These are phyloP conservation scores for Saturnispora quitensis DNA, from an alignment of 805 yeast species.

Conservation along the genomic window DNA sequence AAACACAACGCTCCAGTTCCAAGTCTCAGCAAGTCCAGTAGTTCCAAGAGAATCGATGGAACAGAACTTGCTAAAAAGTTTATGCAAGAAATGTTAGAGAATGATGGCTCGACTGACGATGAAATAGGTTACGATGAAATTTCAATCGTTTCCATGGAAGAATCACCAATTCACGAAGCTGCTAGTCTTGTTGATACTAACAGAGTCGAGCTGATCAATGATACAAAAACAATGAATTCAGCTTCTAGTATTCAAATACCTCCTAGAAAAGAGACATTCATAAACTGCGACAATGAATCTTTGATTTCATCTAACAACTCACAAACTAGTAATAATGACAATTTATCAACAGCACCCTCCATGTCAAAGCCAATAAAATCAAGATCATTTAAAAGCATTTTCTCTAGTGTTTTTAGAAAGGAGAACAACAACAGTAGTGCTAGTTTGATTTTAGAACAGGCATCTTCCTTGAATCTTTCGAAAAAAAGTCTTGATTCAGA, in stretches of 20 bases:
- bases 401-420: constrained; percentile 8
- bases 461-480: not conserved
- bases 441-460: constrained; percentile 4
- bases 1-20: not conserved
- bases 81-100: constrained; percentile 4
- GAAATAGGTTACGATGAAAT: constrained; percentile 5
- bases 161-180: not conserved
- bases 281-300: not conserved
- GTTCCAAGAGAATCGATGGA: not conserved
- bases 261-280: not conserved
- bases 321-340: not conserved
- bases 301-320: not conserved
- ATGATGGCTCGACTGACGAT: constrained; percentile 7
- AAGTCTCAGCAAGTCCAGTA: not conserved
- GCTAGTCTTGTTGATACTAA: not conserved
- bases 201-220: not conserved
- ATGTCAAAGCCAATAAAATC: constrained; percentile 10
- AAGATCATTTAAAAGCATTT: constrained; percentile 22
- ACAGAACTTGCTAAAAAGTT: constrained; percentile 5
- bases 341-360: not conserved
- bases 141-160: constrained; percentile 6
- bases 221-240: not conserved
- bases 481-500: not conserved
- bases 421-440: constrained; percentile 4
- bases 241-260: not conserved